A percentile compares a stretch with the other conserved stretches of the same genome.
Evolutionary conservation across 805 yeast genomes (phyloP).

Genomic region (Candida orba): DNA sequence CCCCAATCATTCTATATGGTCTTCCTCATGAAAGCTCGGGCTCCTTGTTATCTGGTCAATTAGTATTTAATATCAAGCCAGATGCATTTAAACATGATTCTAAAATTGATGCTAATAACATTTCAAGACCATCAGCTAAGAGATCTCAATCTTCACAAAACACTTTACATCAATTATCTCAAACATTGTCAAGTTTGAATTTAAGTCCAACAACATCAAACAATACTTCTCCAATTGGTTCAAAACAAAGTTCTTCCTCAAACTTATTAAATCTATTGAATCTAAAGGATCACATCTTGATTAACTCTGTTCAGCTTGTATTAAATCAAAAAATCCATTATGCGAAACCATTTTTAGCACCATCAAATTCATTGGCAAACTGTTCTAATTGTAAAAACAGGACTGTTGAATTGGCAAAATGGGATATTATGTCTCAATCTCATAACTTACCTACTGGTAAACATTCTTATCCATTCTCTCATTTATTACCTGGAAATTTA

Average conservation of each 20-base stretch:
- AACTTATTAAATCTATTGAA: conserved; percentile 22
- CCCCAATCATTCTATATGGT: conserved; percentile 86
- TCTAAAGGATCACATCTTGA: conserved; percentile 36
- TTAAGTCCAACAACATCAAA: conserved; percentile 21
- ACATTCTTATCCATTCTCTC: conserved; percentile 90
- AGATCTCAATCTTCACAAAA: conserved; percentile 11
- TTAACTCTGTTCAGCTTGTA: conserved; percentile 54
- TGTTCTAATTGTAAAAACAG: conserved; percentile 56
- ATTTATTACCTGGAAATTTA: conserved; percentile 76
- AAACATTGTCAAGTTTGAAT: conserved; percentile 21
- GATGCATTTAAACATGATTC: conserved; percentile 13
- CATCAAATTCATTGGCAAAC: conserved; percentile 37
- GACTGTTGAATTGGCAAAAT: conserved; percentile 62
- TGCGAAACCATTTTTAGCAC: conserved; percentile 59
- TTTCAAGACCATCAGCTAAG: conserved; percentile 14
- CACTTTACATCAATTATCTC: conserved; percentile 14
- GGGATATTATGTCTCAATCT: conserved; percentile 72
- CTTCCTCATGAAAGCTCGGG: conserved; percentile 74
- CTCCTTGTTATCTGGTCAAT: conserved; percentile 73
- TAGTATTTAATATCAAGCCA: conserved; percentile 47
- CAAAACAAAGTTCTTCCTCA: conserved; percentile 18
- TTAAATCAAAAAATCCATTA: conserved; percentile 67
- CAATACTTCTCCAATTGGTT: conserved; percentile 14
- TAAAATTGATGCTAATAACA: conserved; percentile 9
- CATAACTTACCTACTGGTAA: conserved; percentile 55